Evolutionary conservation across 371 early-diverging fungal genomes (phyloP).

Genomic region (Coemansia sp.): DNA sequence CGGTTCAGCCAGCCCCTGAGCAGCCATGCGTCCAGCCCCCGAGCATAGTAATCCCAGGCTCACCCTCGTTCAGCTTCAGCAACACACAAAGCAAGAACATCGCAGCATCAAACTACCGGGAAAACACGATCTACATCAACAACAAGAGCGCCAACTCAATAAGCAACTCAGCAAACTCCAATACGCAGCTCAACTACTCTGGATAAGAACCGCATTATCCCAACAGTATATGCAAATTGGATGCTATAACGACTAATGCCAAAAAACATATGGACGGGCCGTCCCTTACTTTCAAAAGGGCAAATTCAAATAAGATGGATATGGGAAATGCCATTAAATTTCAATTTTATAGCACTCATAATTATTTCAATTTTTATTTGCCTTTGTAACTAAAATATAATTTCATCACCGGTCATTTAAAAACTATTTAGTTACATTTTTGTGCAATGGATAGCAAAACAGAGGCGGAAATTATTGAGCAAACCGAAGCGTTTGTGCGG

Average conservation of each 20-base stretch:
- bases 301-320: too few species aligned
- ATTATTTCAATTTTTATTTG: too few species aligned
- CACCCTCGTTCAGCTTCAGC: slow-evolving; percentile 7
- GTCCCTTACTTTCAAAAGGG: too few species aligned
- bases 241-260: neutral
- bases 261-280: too few species aligned
- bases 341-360: too few species aligned
- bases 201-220: neutral
- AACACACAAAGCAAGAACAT: slow-evolving; percentile 16
- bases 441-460: neutral
- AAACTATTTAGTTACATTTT: neutral
- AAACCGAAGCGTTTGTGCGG: slow-evolving; percentile 58
- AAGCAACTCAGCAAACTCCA: slow-evolving; percentile 15
- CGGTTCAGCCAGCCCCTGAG: neutral
- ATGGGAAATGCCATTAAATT: too few species aligned
- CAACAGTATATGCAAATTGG: too few species aligned
- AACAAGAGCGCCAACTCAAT: slow-evolving; percentile 19
- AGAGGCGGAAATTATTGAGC: neutral
- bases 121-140: slow-evolving; percentile 29
- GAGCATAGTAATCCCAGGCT: neutral
- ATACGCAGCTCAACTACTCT: slow-evolving; percentile 14
- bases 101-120: slow-evolving; percentile 10
- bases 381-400: too few species aligned
- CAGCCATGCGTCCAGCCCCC: neutral
- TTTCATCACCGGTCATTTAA: too few species aligned